Percentiles rank a stretch among this genome's conserved stretches.
Conservation (phyloP, 208 protist genomes). For the Naegleria lovaniensis region DNA sequence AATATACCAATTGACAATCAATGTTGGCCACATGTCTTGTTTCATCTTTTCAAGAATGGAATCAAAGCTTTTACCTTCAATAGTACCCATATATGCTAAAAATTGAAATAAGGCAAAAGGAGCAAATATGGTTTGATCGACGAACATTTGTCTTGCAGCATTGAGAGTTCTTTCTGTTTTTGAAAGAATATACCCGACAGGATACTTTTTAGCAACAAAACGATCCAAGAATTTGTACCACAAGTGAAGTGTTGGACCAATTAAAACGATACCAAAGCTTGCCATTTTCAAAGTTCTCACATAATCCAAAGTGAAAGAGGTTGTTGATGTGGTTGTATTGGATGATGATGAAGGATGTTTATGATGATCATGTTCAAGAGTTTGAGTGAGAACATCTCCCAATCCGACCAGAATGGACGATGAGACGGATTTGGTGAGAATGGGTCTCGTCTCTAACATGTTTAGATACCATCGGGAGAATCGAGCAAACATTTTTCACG, state of each 20-base stretch:
- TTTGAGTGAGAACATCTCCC: background rate
- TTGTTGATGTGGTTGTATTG: no score
- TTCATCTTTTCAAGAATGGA: background rate
- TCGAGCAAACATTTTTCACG: background rate
- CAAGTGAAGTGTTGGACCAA: slow-evolving; percentile 5
- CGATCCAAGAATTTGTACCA: slow-evolving; percentile 10
- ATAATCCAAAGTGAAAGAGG: background rate
- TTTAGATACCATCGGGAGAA: background rate
- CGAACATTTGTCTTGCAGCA: background rate
- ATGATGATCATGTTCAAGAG: background rate
- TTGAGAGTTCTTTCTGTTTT: background rate
- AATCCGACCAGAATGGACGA: background rate
- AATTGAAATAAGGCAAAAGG: background rate
- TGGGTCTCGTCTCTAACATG: background rate
- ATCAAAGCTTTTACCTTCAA: background rate
- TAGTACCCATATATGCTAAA: background rate
- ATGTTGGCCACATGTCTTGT: background rate
- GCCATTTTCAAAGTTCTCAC: background rate
- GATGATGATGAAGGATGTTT: background rate
- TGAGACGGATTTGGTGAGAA: background rate
- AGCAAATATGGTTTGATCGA: background rate
- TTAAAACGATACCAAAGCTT: background rate
- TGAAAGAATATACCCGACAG: no score
- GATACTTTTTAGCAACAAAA: background rate
- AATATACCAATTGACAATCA: background rate